These are phyloP conservation scores for Dentipellis sp. DNA, from an alignment of 768 basidiomycete genomes.

Conservation along the genomic window DNA sequence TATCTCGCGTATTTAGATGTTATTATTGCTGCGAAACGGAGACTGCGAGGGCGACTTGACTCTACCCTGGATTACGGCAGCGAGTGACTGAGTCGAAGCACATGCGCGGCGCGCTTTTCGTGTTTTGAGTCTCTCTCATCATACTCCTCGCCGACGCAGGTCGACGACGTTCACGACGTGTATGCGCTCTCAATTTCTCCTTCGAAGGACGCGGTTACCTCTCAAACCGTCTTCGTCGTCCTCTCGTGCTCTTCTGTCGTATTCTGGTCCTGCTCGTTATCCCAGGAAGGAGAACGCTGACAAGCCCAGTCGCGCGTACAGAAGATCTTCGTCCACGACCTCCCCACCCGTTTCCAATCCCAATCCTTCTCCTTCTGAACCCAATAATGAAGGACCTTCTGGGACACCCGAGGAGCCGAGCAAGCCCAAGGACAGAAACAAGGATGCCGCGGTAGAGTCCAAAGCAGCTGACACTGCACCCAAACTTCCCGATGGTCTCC, in stretches of 20 bases:
- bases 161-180: background rate
- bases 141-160: background rate
- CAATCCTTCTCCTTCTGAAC: slow-evolving; percentile 13
- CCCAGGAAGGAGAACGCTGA: slow-evolving; percentile 22
- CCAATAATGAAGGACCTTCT: slow-evolving; percentile 7
- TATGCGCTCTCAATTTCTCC: slow-evolving; percentile 30
- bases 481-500: slow-evolving; percentile 43
- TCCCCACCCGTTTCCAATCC: slow-evolving; percentile 6
- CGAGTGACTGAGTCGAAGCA: background rate
- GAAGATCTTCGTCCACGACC: slow-evolving; percentile 26
- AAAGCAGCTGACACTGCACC: slow-evolving; percentile 23
- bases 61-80: background rate
- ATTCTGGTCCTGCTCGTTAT: slow-evolving; percentile 20
- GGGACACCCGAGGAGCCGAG: slow-evolving; percentile 26
- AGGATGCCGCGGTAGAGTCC: slow-evolving; percentile 21
- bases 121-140: background rate
- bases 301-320: slow-evolving; percentile 16
- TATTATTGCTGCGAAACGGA: background rate
- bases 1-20: background rate
- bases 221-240: slow-evolving; percentile 19
- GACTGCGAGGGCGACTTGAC: background rate
- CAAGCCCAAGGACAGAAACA: slow-evolving; percentile 28
- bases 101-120: background rate
- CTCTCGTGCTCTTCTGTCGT: slow-evolving; percentile 21
- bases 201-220: slow-evolving; percentile 25